Percentiles rank a stretch among this genome's conserved stretches.
These are phyloP conservation scores for Infundibulicybe gibba DNA, from an alignment of 768 basidiomycete genomes.

Conservation along the genomic window DNA sequence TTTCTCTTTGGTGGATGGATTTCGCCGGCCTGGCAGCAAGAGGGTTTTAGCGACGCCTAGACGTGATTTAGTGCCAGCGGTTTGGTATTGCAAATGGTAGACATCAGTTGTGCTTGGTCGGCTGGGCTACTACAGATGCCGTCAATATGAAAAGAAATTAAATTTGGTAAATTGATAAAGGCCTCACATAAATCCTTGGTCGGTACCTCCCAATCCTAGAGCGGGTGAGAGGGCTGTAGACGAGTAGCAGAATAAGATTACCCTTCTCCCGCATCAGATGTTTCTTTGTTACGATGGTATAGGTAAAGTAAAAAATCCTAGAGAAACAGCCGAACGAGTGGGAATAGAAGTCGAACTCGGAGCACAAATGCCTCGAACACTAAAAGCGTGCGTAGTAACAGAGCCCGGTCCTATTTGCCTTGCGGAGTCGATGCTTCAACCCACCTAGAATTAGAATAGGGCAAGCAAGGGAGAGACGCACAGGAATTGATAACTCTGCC, in stretches of 20 bases:
- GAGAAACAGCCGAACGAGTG: background rate
- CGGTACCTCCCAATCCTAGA: too few species aligned
- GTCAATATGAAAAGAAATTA: too few species aligned
- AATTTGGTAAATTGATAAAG: too few species aligned
- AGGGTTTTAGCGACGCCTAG: too few species aligned
- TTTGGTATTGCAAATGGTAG: too few species aligned
- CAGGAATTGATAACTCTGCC: slow-evolving; percentile 32
- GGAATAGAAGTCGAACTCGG: background rate
- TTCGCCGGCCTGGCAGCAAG: too few species aligned
- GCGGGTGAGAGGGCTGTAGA: too few species aligned
- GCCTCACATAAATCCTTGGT: too few species aligned
- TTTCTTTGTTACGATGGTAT: slow-evolving; percentile 88
- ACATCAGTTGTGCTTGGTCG: too few species aligned
- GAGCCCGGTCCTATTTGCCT: slow-evolving; percentile 69
- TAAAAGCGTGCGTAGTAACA: slow-evolving; percentile 65
- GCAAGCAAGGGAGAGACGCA: background rate
- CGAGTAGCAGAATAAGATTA: slow-evolving; percentile 28
- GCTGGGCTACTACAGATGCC: too few species aligned
- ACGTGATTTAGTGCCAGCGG: too few species aligned
- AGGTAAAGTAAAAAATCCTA: slow-evolving; percentile 79
- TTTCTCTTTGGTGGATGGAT: too few species aligned
- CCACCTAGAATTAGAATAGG: slow-evolving; percentile 55
- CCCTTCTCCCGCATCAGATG: slow-evolving; percentile 83
- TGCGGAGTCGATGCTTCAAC: slow-evolving; percentile 84
- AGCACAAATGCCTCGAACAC: slow-evolving; percentile 84